Conservation (phyloP, 495 filamentous ascomycete species). For the Oidiodendron maius region DNA sequence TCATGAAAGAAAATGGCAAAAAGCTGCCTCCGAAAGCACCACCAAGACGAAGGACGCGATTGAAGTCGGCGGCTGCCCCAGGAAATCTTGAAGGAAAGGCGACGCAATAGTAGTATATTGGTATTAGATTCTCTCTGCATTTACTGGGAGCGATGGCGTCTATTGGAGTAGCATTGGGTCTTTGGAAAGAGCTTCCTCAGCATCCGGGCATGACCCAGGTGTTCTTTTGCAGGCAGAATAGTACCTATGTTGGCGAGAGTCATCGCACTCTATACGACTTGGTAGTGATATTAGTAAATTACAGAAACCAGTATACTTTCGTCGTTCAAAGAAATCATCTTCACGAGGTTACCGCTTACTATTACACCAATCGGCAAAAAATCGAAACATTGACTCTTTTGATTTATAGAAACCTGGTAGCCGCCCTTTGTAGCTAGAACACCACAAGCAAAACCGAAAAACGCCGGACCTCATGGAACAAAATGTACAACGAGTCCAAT, state of each 20-base stretch:
- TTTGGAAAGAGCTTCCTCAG: too few species aligned
- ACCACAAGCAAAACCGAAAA: constrained; percentile 9
- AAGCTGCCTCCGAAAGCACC: constrained; percentile 50
- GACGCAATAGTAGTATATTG: not conserved
- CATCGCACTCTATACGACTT: too few species aligned
- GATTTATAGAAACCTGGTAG: constrained; percentile 1
- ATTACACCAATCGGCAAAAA: too few species aligned
- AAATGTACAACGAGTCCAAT: not conserved
- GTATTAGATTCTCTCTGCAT: constrained; percentile 26
- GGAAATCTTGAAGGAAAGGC: constrained; percentile 3
- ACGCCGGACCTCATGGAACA: constrained; percentile 4
- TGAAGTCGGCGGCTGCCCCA: constrained; percentile 22
- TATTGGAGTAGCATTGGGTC: not conserved
- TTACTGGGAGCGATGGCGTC: constrained; percentile 4
- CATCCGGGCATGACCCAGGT: too few species aligned
- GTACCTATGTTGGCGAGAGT: too few species aligned
- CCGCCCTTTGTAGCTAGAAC: constrained; percentile 3
- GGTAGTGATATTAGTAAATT: too few species aligned
- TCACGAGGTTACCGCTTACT: too few species aligned
- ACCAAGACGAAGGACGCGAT: constrained; percentile 40
- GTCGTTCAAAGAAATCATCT: too few species aligned
- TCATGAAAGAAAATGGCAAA: constrained; percentile 24
- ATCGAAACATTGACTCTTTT: constrained; percentile 4
- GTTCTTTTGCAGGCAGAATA: too few species aligned
- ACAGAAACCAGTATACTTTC: too few species aligned